A percentile compares a stretch with the other conserved stretches of the same genome.
Evolutionary conservation across 2,329 filamentous ascomycete species (phyloP).

Genomic region (Alternaria brassicicola): DNA sequence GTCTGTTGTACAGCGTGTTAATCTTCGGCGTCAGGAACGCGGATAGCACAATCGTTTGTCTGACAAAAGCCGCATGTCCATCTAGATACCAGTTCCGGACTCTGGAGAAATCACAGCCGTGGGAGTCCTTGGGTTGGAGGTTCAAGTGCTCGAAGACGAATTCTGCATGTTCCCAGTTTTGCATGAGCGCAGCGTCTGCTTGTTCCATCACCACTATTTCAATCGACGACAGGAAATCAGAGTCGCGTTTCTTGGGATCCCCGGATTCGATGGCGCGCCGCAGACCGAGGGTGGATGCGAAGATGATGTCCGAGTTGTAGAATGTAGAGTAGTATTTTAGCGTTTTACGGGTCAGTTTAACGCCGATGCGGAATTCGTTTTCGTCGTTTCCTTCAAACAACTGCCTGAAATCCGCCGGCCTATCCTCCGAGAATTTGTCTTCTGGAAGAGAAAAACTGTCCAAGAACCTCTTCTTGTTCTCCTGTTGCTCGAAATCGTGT

Average conservation of each 20-base stretch:
- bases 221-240: constrained; percentile 91
- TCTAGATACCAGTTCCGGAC: constrained; percentile 94
- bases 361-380: constrained; percentile 93
- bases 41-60: constrained; percentile 83
- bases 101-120: constrained; percentile 91
- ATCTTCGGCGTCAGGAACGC: constrained; percentile 89
- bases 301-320: constrained; percentile 93
- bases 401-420: constrained; percentile 84
- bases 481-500: constrained; percentile 85
- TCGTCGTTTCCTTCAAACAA: constrained; percentile 95
- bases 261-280: constrained; percentile 86
- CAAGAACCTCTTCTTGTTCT: constrained; percentile 91
- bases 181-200: constrained; percentile 91
- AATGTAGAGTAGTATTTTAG: constrained; percentile 95
- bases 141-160: constrained; percentile 93
- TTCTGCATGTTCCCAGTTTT: constrained; percentile 97
- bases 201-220: constrained; percentile 91
- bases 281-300: constrained; percentile 87
- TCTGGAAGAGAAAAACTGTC: constrained; percentile 77
- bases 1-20: constrained; percentile 74
- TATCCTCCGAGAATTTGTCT: constrained; percentile 71
- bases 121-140: constrained; percentile 82
- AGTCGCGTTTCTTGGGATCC: constrained; percentile 71
- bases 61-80: constrained; percentile 76
- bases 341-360: constrained; percentile 96